Percentiles rank a stretch among this genome's conserved stretches.
These are phyloP conservation scores for Colletotrichum tanaceti DNA, from an alignment of 2,329 filamentous ascomycete species.

Conservation along the genomic window DNA sequence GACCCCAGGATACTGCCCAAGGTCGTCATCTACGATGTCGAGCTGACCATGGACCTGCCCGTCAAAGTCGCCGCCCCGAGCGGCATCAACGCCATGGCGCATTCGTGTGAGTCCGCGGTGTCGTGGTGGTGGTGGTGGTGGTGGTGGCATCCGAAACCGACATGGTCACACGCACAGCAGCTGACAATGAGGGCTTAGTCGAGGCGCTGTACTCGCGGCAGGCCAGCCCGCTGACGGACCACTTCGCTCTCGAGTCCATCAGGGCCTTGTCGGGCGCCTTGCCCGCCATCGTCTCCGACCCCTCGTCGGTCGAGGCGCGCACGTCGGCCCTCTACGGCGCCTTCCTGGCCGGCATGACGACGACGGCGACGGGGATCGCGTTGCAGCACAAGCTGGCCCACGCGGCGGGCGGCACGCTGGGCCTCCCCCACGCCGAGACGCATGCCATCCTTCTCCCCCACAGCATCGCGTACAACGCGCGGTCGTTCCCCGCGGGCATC, in stretches of 20 bases:
- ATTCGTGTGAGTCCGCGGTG: slow-evolving; percentile 30
- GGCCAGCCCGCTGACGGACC: slow-evolving; percentile 33
- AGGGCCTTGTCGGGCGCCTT: slow-evolving; percentile 52
- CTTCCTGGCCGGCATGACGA: slow-evolving; percentile 33
- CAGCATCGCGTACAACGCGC: slow-evolving; percentile 34
- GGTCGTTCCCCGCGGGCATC: slow-evolving; percentile 13
- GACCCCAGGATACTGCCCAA: slow-evolving; percentile 38
- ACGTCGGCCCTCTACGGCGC: slow-evolving; percentile 38
- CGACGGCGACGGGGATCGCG: slow-evolving; percentile 34
- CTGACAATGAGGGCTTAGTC: slow-evolving; percentile 19
- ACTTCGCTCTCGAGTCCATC: slow-evolving; percentile 39
- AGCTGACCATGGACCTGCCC: slow-evolving; percentile 39
- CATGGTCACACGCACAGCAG: neutral
- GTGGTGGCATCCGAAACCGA: fast-evolving
- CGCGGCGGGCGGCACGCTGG: slow-evolving; percentile 31
- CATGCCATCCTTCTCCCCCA: slow-evolving; percentile 38
- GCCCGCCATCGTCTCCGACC: slow-evolving; percentile 61
- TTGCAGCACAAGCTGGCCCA: slow-evolving; percentile 40
- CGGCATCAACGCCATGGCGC: slow-evolving; percentile 39
- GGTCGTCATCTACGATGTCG: slow-evolving; percentile 38
- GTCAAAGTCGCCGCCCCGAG: slow-evolving; percentile 34
- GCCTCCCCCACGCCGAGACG: slow-evolving; percentile 39
- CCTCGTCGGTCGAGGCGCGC: slow-evolving; percentile 58
- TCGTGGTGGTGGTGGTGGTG: too few relatives aligned
- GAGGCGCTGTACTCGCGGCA: slow-evolving; percentile 37